phyloP scores from a whole-genome alignment of 202 grass and related monocot species.

The Saccharum hybrid region DNA sequence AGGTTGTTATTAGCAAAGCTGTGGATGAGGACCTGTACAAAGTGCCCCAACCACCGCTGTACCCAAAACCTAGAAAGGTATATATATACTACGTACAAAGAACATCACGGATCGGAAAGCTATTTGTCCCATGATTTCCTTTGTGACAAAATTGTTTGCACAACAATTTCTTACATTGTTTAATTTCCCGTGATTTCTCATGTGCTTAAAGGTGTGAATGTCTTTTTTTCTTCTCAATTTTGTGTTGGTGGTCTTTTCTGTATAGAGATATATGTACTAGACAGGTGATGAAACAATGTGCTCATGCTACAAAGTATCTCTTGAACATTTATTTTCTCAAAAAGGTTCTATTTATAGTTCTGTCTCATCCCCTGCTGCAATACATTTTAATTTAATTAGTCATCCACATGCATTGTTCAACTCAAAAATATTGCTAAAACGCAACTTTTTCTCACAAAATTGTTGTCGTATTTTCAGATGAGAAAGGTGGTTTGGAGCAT shows the following conservation, averaged over 20 bases:
- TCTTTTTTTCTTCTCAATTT: neutral
- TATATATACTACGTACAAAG: neutral
- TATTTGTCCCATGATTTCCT: neutral
- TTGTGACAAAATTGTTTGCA: neutral
- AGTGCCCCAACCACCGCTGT: slow-evolving; percentile 53
- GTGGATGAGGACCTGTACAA: slow-evolving; percentile 80
- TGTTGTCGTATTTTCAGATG: slow-evolving; percentile 42
- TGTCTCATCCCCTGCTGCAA: too few species aligned
- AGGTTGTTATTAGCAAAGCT: neutral
- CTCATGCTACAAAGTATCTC: neutral
- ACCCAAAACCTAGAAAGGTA: slow-evolving; percentile 61
- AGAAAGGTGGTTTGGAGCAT: slow-evolving; percentile 58
- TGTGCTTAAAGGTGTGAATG: neutral
- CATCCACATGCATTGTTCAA: neutral
- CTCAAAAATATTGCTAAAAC: neutral
- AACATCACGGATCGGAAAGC: neutral
- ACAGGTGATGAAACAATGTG: neutral
- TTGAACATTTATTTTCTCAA: neutral
- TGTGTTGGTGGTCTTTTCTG: neutral
- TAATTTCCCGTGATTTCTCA: neutral
- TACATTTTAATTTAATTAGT: neutral
- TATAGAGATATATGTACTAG: neutral
- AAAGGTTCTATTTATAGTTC: neutral
- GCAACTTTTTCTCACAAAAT: neutral
- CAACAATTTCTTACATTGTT: neutral